Base-by-base conservation (phyloP, 2,329 filamentous ascomycete genomes). In the Aspergillus luchuensis region DNA sequence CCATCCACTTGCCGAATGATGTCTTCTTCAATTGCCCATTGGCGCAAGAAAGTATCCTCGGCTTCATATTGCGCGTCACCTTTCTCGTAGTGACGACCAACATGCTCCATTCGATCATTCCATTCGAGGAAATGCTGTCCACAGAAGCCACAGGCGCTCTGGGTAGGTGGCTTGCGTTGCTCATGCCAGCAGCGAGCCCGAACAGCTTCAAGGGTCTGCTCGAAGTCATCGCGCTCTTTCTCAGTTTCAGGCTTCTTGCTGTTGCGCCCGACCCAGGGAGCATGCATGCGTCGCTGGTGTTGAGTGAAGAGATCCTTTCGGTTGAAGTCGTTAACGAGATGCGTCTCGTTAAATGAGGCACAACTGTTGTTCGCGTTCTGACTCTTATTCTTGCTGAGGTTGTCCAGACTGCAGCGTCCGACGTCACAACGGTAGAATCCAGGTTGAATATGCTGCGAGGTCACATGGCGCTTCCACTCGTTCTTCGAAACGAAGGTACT, bases 401-500 rank as follows among this genome's bases (percentile, higher is more conserved):
- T 58, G 51, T 52, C 60, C 25, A 60, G n/a, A 60, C 74, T 72
- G 72, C 87, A 89, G 7, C 75, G 71, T 62, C 86, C 89, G 33
- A 89, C 80, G 65, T 88, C 84, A 78, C 93, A 98, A 59, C 89
- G 82, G 86, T 89, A 97, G 76, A 88, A 90, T 48, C 84, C 80
- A 3, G 91, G 81, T 57, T 88, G 85, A 21, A 97, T 81, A 71
- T 98, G 94, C 71, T 96, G 90, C 0, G 89, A 90, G 33, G 82
- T 80, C 69, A 94, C 87, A 72, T 98, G 94, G 0, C 94, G 87
- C 76, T 97, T 97, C 94, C 94, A 97, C 74, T 97, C 93, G 72
- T 97, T 97, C 79, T 96, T 97, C 67, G 84, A 88, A 3, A 85
- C 83, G 71, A 97, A 97, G 0, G 83, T 87, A 2, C 87, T 85